Evolutionary conservation across 176 grass and related monocot species (phyloP), one percentile per base, ranked within the genome.

Genomic region (bread wheat (Triticum aestivum)): DNA sequence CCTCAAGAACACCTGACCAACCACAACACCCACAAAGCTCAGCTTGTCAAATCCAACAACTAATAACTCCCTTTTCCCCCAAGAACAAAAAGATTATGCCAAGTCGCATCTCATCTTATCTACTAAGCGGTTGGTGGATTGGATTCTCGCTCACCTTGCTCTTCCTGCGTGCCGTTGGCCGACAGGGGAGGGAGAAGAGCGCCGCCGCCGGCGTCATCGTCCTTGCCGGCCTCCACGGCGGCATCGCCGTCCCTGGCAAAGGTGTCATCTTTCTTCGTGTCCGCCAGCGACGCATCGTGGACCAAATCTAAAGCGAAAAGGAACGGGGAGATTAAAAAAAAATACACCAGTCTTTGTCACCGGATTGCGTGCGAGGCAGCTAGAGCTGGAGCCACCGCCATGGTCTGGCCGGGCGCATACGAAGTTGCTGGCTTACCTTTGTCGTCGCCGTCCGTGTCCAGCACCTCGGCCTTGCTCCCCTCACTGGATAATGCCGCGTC

Each of bases 401-500:
- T 73, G 67, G 58, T 18, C 35, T 17, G 54, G 15, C 51, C 51
- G 15, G 51, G 0, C 14, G 49, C 49, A 14, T 49, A 54, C 14
- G 8, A 41, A 41, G 39, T 0, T 41, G 39, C 39, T 41, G 39
- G 39, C 39, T 41, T 41, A 41, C 39, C 39, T 41, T 45, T 45
- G 42, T 52, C 82, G 44, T 2, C 80, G 69, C 69, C 89, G 41
- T 82, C 86, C 39, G 61, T 56, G 13, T 91, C 85, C 27, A 87
- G 85, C 81, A 80, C 89, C 85, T 87, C 81, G 0, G 34, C 89
- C 47, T 62, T 84, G 85, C 89, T 87, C 35, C 85, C 89, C 49
- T 49, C 59, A 81, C 73, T 80, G 17, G 85, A 84, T 26, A 75
- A 37, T 35, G 80, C 59, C 42, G 58, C 33, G 3, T 56, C 18